phyloP scores from a whole-genome alignment of 768 basidiomycete species.

The Rossbeevera mucosa region DNA sequence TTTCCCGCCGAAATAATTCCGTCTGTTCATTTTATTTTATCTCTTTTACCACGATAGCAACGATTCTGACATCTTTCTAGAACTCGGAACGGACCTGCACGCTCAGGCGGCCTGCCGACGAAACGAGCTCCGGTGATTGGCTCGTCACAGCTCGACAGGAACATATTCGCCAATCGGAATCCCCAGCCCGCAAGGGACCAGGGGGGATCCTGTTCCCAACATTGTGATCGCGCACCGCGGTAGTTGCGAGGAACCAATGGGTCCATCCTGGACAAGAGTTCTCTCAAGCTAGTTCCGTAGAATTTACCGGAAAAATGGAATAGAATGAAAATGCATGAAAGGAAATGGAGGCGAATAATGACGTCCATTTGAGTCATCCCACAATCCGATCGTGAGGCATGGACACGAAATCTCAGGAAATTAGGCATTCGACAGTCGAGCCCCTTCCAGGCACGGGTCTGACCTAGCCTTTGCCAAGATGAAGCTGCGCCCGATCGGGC shows the following conservation, averaged over 20 bases:
- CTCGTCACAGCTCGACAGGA: conserved; percentile 4
- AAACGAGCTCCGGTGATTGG: not conserved
- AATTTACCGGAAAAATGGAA: not conserved
- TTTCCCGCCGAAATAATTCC: not conserved
- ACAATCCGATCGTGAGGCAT: not conserved
- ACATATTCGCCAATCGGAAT: not conserved
- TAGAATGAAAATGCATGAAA: not conserved
- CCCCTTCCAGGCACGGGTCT: conserved; percentile 9
- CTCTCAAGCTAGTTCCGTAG: conserved; percentile 1
- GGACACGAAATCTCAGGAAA: not conserved
- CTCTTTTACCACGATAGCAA: conserved; percentile 9
- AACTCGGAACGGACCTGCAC: conserved; percentile 4
- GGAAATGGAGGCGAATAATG: not conserved
- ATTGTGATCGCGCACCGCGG: not conserved
- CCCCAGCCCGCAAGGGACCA: conserved; percentile 1
- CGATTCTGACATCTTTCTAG: not conserved
- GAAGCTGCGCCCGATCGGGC: conserved; percentile 5
- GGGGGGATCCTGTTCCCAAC: conserved; percentile 3
- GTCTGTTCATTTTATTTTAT: not conserved
- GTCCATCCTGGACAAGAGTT: not conserved
- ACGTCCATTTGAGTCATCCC: not conserved
- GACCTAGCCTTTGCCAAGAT: conserved; percentile 5
- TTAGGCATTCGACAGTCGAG: not conserved
- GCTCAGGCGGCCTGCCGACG: not conserved
- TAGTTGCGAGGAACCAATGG: not conserved